A percentile compares a stretch with the other conserved stretches of the same genome.
Conservation (phyloP, 345 rosid genomes). For the Citrus maxima region DNA sequence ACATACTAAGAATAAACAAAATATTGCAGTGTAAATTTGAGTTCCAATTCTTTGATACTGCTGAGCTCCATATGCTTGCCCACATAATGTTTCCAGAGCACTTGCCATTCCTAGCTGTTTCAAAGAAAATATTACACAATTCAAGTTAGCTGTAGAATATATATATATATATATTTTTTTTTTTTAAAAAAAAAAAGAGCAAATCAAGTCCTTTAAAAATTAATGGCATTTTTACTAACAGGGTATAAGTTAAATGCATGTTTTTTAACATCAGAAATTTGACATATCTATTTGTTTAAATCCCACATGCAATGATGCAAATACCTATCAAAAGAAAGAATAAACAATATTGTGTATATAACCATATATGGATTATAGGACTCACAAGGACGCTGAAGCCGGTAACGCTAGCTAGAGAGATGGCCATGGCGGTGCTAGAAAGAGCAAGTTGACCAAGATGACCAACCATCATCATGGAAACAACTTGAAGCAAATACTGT, state of each 20-base stretch:
- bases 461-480: constrained; percentile 75
- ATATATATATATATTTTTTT: no score
- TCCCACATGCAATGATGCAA: background rate
- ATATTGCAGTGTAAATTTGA: constrained; percentile 55
- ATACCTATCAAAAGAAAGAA: no score
- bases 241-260: no score
- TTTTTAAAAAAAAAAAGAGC: no score
- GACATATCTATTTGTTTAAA: background rate
- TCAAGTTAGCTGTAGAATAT: background rate
- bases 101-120: constrained; percentile 68
- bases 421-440: constrained; percentile 71
- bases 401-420: constrained; percentile 61
- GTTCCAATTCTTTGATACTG: constrained; percentile 54
- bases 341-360: no score
- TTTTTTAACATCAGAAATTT: no score
- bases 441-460: constrained; percentile 73
- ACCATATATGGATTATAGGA: background rate
- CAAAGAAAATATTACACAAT: background rate
- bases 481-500: constrained; percentile 49
- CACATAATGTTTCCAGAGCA: constrained; percentile 77
- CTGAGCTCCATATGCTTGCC: constrained; percentile 80
- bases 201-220: no score
- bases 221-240: no score
- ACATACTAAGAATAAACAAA: constrained; percentile 38
- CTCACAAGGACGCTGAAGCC: constrained; percentile 75